These are phyloP conservation scores for Apiotrichum sp. DNA, from an alignment of 1,284 basidiomycete species.

Conservation along the genomic window DNA sequence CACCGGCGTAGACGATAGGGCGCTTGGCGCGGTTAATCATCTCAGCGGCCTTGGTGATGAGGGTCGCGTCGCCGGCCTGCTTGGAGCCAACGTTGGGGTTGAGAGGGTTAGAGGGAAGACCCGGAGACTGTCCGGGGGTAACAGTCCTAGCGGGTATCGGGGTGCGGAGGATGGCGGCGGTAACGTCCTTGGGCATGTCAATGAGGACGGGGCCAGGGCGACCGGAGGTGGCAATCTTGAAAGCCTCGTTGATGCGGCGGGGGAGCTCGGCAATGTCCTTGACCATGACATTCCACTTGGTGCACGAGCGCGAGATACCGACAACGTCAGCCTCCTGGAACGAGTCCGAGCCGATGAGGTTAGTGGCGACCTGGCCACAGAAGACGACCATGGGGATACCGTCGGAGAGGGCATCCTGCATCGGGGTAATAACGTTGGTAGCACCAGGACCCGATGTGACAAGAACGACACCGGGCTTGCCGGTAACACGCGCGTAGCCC, in stretches of 20 bases:
- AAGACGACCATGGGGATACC: conserved; percentile 94
- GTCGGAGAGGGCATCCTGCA: conserved; percentile 95
- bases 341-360: conserved; percentile 93
- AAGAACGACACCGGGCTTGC: conserved; percentile 94
- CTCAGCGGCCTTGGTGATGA: conserved; percentile 75
- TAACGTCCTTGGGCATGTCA: conserved; percentile 96
- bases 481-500: conserved; percentile 94
- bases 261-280: conserved; percentile 95
- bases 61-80: conserved; percentile 58
- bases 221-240: conserved; percentile 97
- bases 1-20: conserved; percentile 90
- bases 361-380: conserved; percentile 94
- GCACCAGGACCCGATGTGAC: conserved; percentile 97
- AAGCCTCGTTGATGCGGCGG: conserved; percentile 94
- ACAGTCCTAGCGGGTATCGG: conserved; percentile 83
- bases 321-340: conserved; percentile 98
- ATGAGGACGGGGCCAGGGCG: conserved; percentile 96
- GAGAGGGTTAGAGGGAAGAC: conserved; percentile 62
- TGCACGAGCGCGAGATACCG: conserved; percentile 93
- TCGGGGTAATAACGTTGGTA: conserved; percentile 94
- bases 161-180: conserved; percentile 79
- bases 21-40: conserved; percentile 88
- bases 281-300: conserved; percentile 99
- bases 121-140: conserved; percentile 71
- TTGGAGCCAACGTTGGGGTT: conserved; percentile 55